A percentile compares a stretch with the other conserved stretches of the same genome.
These are phyloP conservation scores for Colletotrichum lini DNA, from an alignment of 2,329 filamentous ascomycete species.

Conservation along the genomic window DNA sequence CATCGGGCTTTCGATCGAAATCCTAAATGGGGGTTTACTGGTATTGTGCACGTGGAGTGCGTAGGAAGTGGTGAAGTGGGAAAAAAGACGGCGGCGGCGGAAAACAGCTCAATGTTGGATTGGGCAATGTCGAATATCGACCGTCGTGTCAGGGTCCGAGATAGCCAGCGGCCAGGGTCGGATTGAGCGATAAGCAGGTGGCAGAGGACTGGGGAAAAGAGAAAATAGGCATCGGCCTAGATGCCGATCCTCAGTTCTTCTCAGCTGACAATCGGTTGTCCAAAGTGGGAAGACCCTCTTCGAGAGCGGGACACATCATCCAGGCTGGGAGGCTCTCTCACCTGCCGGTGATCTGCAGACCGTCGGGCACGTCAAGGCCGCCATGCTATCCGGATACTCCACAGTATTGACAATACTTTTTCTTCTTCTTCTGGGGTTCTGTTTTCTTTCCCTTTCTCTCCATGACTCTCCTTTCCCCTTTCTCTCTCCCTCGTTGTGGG, in stretches of 20 bases:
- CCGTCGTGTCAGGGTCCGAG: slow-evolving; percentile 15
- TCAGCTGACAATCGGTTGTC: slow-evolving; percentile 20
- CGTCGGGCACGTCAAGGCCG: background rate
- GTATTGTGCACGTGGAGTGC: background rate
- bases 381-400: no score
- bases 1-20: slow-evolving; percentile 4
- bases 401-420: no score
- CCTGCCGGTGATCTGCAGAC: background rate
- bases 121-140: background rate
- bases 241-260: slow-evolving; percentile 37
- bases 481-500: background rate
- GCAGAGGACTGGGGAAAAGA: slow-evolving; percentile 16
- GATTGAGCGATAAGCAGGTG: slow-evolving; percentile 12
- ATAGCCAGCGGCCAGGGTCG: slow-evolving; percentile 7
- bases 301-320: background rate
- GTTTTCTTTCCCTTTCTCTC: background rate
- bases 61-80: background rate
- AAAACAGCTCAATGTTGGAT: slow-evolving; percentile 22
- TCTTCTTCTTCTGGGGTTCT: no score
- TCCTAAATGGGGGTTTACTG: background rate
- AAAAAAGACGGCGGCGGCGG: background rate
- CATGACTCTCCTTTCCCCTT: background rate
- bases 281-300: background rate
- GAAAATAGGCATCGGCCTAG: slow-evolving; percentile 30
- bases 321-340: background rate